phyloP scores from a whole-genome alignment of 169 alveolate genomes.

The Eimeria sp. region DNA sequence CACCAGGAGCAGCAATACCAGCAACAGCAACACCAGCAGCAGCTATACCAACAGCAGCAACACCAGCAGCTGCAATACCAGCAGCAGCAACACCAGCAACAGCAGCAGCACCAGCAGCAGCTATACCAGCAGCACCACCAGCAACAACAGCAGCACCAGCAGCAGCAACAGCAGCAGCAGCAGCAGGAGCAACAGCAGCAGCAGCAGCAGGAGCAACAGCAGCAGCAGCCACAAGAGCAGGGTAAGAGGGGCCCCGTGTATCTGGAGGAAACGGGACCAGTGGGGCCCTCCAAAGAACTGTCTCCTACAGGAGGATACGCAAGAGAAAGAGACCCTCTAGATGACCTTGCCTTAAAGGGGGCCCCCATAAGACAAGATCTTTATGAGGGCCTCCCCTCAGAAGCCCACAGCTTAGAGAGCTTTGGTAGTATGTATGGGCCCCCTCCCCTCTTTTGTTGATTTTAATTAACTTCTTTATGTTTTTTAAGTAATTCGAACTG shows the following conservation, averaged over 20 bases:
- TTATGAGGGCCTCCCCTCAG: not conserved
- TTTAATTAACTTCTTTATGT: not conserved
- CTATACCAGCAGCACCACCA: too few relatives aligned
- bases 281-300: not conserved
- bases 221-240: not conserved
- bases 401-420: not conserved
- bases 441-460: not conserved
- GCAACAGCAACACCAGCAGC: too few relatives aligned
- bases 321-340: too few relatives aligned
- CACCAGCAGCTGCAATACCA: too few relatives aligned
- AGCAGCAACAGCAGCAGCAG: not conserved
- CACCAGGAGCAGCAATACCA: too few relatives aligned
- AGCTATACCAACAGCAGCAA: too few relatives aligned
- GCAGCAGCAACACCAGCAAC: too few relatives aligned
- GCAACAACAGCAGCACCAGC: too few relatives aligned
- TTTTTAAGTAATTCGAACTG: not conserved
- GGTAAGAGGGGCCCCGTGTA: not conserved
- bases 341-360: too few relatives aligned
- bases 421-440: constrained; percentile 47
- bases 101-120: too few relatives aligned
- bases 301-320: too few relatives aligned
- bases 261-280: not conserved
- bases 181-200: constrained; percentile 8
- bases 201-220: not conserved
- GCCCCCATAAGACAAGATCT: too few relatives aligned